Evolutionary conservation across 1,284 basidiomycete species (phyloP).

Genomic region (Wallemia ichthyophaga): DNA sequence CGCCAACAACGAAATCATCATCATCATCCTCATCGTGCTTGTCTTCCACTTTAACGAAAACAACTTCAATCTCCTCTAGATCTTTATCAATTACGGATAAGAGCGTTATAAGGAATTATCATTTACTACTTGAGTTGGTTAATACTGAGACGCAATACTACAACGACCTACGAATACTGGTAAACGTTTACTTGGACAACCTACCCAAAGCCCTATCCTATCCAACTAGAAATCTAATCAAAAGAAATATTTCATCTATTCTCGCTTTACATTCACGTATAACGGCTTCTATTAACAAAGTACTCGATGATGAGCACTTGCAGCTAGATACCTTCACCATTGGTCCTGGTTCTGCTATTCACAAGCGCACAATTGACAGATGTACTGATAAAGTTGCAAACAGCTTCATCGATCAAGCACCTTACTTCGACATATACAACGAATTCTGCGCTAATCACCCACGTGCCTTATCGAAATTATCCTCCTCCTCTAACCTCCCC

Average conservation of each 20-base stretch:
- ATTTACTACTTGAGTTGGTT: slow-evolving; percentile 47
- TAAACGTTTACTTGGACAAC: slow-evolving; percentile 23
- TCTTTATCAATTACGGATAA: neutral
- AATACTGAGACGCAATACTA: slow-evolving; percentile 56
- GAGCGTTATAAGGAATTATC: slow-evolving; percentile 14
- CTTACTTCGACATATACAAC: neutral
- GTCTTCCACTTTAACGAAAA: neutral
- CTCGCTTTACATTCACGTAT: slow-evolving; percentile 41
- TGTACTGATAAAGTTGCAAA: neutral
- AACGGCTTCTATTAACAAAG: slow-evolving; percentile 21
- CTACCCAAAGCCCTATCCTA: slow-evolving; percentile 16
- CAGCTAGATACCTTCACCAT: slow-evolving; percentile 15
- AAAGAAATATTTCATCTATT: slow-evolving; percentile 42
- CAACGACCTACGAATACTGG: slow-evolving; percentile 37
- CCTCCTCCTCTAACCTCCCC: neutral
- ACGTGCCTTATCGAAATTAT: neutral
- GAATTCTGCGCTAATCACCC: neutral
- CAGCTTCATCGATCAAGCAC: neutral
- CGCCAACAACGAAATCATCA: neutral
- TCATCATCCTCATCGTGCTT: neutral
- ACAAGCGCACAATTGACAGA: neutral
- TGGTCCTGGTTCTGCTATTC: slow-evolving; percentile 10
- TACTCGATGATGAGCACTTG: slow-evolving; percentile 24
- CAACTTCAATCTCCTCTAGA: neutral
- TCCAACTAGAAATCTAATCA: slow-evolving; percentile 18